phyloP scores from a whole-genome alignment of 345 rosid genomes.

The Brassica nigra region DNA sequence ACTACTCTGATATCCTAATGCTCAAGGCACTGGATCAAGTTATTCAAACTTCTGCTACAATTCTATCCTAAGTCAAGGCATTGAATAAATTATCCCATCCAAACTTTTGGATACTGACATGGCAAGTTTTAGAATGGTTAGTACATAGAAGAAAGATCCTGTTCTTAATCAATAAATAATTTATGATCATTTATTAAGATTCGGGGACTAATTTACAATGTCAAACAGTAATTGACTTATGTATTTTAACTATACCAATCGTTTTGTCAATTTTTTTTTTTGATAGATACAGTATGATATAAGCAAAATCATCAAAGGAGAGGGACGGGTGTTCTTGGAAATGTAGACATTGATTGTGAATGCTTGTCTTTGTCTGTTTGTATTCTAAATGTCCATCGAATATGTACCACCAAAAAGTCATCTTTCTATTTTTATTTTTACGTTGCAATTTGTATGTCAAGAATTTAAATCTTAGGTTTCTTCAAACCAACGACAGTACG shows the following conservation, averaged over 20 bases:
- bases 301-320: slow-evolving; percentile 26
- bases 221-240: slow-evolving; percentile 8
- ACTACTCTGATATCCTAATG: background rate
- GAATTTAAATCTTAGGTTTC: slow-evolving; percentile 32
- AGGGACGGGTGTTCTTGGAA: slow-evolving; percentile 35
- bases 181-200: slow-evolving; percentile 2
- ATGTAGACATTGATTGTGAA: slow-evolving; percentile 41
- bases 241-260: background rate
- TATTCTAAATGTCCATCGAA: slow-evolving; percentile 31
- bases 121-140: slow-evolving; percentile 19
- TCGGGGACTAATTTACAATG: background rate
- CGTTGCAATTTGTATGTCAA: too few species aligned
- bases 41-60: background rate
- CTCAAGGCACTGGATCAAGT: background rate
- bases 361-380: slow-evolving; percentile 40
- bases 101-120: background rate
- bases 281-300: slow-evolving; percentile 18
- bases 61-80: background rate
- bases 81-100: background rate
- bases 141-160: background rate
- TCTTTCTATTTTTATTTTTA: background rate
- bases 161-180: slow-evolving; percentile 9
- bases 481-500: slow-evolving; percentile 36
- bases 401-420: slow-evolving; percentile 28
- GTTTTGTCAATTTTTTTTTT: background rate